Percentiles rank a stretch among this genome's conserved stretches.
Evolutionary conservation across 176 grass and related monocot genomes (phyloP).

Genomic region (Eleusine coracana): DNA sequence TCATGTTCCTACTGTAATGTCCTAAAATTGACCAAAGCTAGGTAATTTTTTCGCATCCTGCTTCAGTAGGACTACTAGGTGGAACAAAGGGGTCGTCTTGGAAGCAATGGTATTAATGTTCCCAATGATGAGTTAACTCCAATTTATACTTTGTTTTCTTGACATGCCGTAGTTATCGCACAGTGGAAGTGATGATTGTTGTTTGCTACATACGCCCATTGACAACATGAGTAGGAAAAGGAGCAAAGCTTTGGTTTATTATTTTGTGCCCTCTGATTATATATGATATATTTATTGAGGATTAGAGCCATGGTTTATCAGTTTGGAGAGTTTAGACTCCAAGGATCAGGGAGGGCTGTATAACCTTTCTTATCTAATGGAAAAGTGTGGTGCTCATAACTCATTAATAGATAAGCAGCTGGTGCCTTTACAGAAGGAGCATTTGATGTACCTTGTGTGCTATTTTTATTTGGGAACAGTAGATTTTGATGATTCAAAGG

Average conservation of each 20-base stretch:
- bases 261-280: background rate
- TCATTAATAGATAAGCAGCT: background rate
- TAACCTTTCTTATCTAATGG: background rate
- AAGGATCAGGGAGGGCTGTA: background rate
- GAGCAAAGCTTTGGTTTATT: background rate
- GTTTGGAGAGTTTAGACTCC: background rate
- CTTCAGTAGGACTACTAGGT: background rate
- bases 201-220: background rate
- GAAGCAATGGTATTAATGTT: background rate
- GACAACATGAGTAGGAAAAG: background rate
- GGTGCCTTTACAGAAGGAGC: background rate
- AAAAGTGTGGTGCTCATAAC: background rate
- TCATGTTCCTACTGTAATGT: background rate
- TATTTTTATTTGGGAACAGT: slow-evolving; percentile 1
- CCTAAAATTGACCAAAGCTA: background rate
- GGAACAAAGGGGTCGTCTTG: slow-evolving; percentile 6
- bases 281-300: background rate
- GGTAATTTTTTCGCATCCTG: background rate
- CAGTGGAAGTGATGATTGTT: background rate
- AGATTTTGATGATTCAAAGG: background rate
- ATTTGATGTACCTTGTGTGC: background rate
- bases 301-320: background rate
- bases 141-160: background rate
- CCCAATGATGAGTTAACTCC: background rate
- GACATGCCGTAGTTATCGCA: background rate